phyloP scores from a whole-genome alignment of 2,329 filamentous ascomycete genomes.

The Lasiodiplodia sp. region DNA sequence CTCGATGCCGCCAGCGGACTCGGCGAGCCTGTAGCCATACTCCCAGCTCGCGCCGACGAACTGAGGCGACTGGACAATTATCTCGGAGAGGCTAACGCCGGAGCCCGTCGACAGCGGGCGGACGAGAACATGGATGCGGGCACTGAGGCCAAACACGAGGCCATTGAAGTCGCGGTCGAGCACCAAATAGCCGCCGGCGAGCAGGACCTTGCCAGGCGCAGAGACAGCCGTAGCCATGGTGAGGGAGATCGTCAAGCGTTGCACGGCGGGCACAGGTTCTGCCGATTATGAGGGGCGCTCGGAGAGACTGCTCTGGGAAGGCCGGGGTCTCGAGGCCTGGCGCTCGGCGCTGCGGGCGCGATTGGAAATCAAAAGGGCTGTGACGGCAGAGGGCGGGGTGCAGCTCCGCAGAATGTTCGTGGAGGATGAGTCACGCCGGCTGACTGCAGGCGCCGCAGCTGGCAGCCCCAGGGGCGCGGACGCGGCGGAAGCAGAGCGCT shows the following conservation, averaged over 20 bases:
- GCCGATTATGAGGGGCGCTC: slow-evolving; percentile 18
- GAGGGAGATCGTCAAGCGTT: slow-evolving; percentile 70
- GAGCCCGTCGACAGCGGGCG: slow-evolving; percentile 64
- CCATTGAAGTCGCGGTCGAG: slow-evolving; percentile 87
- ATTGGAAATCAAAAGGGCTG: slow-evolving; percentile 21
- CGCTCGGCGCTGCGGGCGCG: slow-evolving; percentile 7
- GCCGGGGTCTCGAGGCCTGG: slow-evolving; percentile 20
- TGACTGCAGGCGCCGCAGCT: slow-evolving; percentile 19
- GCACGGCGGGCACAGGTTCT: slow-evolving; percentile 67
- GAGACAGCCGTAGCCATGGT: slow-evolving; percentile 66
- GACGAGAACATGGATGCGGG: slow-evolving; percentile 68
- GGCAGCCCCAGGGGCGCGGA: slow-evolving; percentile 14
- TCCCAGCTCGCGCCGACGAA: slow-evolving; percentile 88
- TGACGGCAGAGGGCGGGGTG: slow-evolving; percentile 24
- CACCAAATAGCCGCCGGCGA: slow-evolving; percentile 94
- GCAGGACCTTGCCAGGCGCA: slow-evolving; percentile 93
- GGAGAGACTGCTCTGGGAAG: slow-evolving; percentile 14
- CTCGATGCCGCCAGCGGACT: slow-evolving; percentile 78
- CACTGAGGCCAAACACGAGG: slow-evolving; percentile 69
- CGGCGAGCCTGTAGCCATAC: slow-evolving; percentile 77
- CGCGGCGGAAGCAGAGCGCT: slow-evolving; percentile 21
- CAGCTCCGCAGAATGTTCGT: slow-evolving; percentile 29
- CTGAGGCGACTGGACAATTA: slow-evolving; percentile 90
- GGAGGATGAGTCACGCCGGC: slow-evolving; percentile 25
- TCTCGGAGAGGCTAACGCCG: slow-evolving; percentile 70